Evolutionary conservation across 139 green algal species (phyloP).

Genomic region (Chlamydomonas applanata): DNA sequence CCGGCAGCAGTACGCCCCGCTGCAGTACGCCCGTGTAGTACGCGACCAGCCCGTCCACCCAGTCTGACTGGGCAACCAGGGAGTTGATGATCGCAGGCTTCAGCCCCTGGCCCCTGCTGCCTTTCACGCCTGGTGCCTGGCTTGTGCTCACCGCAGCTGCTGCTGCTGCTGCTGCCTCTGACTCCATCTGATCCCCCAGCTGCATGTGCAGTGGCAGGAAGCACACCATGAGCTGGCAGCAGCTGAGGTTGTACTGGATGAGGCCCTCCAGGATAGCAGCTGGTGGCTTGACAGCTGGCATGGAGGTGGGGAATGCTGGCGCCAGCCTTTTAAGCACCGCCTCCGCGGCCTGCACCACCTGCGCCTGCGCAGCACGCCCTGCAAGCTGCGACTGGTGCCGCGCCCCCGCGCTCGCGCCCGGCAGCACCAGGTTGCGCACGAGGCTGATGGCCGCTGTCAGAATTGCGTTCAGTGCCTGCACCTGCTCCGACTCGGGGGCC

Average conservation of each 20-base stretch:
- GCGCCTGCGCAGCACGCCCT: background rate
- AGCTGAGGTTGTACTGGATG: slow-evolving; percentile 53
- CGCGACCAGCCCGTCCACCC: slow-evolving; percentile 17
- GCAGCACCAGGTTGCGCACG: background rate
- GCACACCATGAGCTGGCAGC: slow-evolving; percentile 43
- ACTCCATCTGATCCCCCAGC: background rate
- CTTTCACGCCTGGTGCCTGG: background rate
- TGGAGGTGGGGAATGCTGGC: slow-evolving; percentile 39
- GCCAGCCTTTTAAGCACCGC: slow-evolving; percentile 26
- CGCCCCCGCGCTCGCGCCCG: background rate
- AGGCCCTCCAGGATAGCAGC: slow-evolving; percentile 38
- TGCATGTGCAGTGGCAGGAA: slow-evolving; percentile 31
- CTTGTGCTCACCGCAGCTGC: too few relatives aligned
- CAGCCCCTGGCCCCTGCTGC: background rate
- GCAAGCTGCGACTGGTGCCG: background rate
- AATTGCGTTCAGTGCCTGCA: slow-evolving; percentile 28
- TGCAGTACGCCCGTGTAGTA: slow-evolving; percentile 30
- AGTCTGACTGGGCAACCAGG: background rate
- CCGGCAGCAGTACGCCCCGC: slow-evolving; percentile 24
- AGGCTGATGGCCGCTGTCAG: slow-evolving; percentile 17
- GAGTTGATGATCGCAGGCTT: background rate
- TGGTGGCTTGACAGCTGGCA: slow-evolving; percentile 13
- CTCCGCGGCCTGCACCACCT: slow-evolving; percentile 4
- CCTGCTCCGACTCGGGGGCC: slow-evolving; percentile 38
- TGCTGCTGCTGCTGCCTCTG: background rate